Evolutionary conservation across 2,329 filamentous ascomycete species (phyloP).

Genomic region (Xylariaceae sp.): DNA sequence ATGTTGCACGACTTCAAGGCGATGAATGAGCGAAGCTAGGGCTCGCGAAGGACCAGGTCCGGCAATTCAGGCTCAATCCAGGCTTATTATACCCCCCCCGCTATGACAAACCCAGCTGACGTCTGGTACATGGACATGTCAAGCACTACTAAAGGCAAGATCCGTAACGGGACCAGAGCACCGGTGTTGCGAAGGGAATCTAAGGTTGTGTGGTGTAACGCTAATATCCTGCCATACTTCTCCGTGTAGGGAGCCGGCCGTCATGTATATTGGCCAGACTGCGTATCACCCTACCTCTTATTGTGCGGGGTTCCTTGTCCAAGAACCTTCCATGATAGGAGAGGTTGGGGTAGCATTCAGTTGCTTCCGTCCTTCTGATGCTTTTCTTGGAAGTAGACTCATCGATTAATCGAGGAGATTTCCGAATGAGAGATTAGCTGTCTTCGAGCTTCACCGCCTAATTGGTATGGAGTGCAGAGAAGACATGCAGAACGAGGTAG

Average conservation of each 20-base stretch:
- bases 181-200: conserved; percentile 13
- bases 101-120: conserved; percentile 10
- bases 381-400: neutral
- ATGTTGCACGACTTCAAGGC: neutral
- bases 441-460: too few species aligned
- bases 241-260: neutral
- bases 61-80: conserved; percentile 21
- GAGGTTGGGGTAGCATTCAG: neutral
- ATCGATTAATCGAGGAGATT: too few species aligned
- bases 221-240: neutral
- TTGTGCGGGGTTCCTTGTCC: neutral
- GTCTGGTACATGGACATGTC: conserved; percentile 7
- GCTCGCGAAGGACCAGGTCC: neutral
- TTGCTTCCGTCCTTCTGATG: neutral
- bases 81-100: conserved; percentile 14
- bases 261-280: neutral
- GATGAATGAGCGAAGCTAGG: neutral
- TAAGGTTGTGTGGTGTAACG: conserved; percentile 3
- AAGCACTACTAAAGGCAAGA: conserved; percentile 10
- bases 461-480: too few species aligned
- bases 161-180: conserved; percentile 10
- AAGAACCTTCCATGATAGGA: neutral
- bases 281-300: neutral
- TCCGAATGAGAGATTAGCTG: too few species aligned
- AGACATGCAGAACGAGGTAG: too few species aligned